These are phyloP conservation scores for Phytophthora europaea DNA, from an alignment of 352 stramenopile genomes.

Conservation along the genomic window DNA sequence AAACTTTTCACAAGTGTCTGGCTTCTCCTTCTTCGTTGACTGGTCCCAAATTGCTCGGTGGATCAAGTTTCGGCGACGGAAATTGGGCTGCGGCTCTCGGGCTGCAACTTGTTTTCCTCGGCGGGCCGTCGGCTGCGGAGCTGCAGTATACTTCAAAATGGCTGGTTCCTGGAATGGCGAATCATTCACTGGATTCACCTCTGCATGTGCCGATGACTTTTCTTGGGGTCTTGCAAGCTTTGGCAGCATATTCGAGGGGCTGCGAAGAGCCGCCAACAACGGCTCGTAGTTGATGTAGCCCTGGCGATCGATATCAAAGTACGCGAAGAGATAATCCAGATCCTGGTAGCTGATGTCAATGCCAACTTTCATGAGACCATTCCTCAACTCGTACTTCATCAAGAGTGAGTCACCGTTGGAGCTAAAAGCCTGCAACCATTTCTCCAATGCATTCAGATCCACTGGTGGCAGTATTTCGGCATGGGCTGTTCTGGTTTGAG, in stretches of 20 bases:
- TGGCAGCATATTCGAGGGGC: constrained; percentile 22
- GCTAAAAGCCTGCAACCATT: constrained; percentile 51
- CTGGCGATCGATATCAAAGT: constrained; percentile 70
- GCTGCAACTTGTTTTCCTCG: neutral
- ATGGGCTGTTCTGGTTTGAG: constrained; percentile 4
- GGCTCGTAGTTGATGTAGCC: constrained; percentile 80
- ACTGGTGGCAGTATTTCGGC: constrained; percentile 3
- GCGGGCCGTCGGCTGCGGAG: constrained; percentile 6
- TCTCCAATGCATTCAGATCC: constrained; percentile 51
- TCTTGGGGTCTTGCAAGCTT: constrained; percentile 3
- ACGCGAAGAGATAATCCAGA: constrained; percentile 73
- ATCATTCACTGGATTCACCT: neutral
- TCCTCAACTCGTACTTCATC: constrained; percentile 72
- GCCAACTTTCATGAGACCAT: constrained; percentile 59
- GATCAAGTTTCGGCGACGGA: constrained; percentile 34
- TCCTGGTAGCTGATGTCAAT: constrained; percentile 74
- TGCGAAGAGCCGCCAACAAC: constrained; percentile 72
- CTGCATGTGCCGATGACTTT: neutral
- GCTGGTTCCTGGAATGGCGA: neutral
- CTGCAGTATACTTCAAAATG: constrained; percentile 5
- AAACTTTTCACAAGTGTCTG: constrained; percentile 2
- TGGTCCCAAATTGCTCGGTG: constrained; percentile 30
- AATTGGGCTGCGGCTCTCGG: constrained; percentile 28
- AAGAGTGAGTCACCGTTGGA: constrained; percentile 55
- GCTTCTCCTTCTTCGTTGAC: neutral